Conservation (phyloP, 805 yeast genomes). For the Cyberlindnera maclurae region DNA sequence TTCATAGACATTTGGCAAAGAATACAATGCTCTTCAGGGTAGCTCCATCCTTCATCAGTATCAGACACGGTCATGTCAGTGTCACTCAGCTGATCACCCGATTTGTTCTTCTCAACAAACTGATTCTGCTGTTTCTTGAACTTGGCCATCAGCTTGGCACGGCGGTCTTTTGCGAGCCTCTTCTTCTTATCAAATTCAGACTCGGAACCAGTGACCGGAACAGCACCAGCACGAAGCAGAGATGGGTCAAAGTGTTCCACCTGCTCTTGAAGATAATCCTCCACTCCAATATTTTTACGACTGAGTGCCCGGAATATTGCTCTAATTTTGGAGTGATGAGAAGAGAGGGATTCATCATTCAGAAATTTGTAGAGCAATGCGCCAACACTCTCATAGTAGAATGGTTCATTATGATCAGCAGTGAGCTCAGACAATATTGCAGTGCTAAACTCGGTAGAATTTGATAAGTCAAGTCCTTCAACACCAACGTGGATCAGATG, state of each 20-base stretch:
- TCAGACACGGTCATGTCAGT: conserved; percentile 35
- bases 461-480: conserved; percentile 29
- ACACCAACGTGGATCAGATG: conserved; percentile 61
- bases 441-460: conserved; percentile 25
- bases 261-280: conserved; percentile 27
- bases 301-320: conserved; percentile 37
- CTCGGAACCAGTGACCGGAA: conserved; percentile 2
- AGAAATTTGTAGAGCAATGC: conserved; percentile 35
- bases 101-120: conserved; percentile 52
- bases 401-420: conserved; percentile 31
- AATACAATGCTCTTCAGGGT: conserved; percentile 71
- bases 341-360: conserved; percentile 31
- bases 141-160: conserved; percentile 65
- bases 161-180: conserved; percentile 60
- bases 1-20: conserved; percentile 72
- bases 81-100: conserved; percentile 22
- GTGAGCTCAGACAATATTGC: conserved; percentile 29
- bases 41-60: conserved; percentile 46
- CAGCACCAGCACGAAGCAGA: conserved; percentile 7
- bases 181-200: conserved; percentile 53
- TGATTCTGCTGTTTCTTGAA: conserved; percentile 72
- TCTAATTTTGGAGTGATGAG: conserved; percentile 48
- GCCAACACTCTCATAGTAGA: conserved; percentile 33
- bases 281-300: conserved; percentile 25
- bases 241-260: conserved; percentile 28